phyloP scores from a whole-genome alignment of 495 filamentous ascomycete species.

The Daldinia bambusicola region DNA sequence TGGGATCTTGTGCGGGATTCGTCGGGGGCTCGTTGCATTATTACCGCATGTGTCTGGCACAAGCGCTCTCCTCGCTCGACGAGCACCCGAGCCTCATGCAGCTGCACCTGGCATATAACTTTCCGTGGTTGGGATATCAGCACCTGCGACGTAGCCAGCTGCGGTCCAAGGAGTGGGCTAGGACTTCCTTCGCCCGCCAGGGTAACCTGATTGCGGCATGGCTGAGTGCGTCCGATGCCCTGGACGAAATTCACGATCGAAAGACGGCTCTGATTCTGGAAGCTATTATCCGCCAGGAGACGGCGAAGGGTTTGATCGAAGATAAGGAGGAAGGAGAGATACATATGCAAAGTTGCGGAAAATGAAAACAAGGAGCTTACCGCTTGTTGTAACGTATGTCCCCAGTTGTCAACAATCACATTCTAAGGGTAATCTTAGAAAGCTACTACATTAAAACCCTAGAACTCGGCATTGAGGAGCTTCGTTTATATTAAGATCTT shows the following conservation, averaged over 20 bases:
- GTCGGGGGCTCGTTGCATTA: slow-evolving; percentile 33
- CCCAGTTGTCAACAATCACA: not conserved
- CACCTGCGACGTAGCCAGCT: slow-evolving; percentile 16
- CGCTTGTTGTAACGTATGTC: not conserved
- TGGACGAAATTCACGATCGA: slow-evolving; percentile 40
- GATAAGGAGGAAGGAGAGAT: slow-evolving; percentile 12
- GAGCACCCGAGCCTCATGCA: slow-evolving; percentile 40
- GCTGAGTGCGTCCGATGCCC: slow-evolving; percentile 28
- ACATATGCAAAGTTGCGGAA: no score
- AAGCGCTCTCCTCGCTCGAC: slow-evolving; percentile 31
- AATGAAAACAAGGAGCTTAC: not conserved
- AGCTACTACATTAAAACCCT: not conserved
- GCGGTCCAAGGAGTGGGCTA: slow-evolving; percentile 20
- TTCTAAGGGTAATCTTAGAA: not conserved
- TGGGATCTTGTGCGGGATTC: slow-evolving; percentile 34
- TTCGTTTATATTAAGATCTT: not conserved
- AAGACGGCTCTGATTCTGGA: slow-evolving; percentile 32
- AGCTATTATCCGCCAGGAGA: slow-evolving; percentile 19
- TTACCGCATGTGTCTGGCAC: slow-evolving; percentile 27
- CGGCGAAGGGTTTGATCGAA: slow-evolving; percentile 9
- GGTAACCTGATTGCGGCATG: slow-evolving; percentile 38
- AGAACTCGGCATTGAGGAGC: not conserved
- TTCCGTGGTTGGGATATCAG: slow-evolving; percentile 38
- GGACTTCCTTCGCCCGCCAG: slow-evolving; percentile 24
- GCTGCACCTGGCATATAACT: slow-evolving; percentile 38